Conservation (phyloP, 352 stramenopile species). For the Phytophthora sansomeana region DNA sequence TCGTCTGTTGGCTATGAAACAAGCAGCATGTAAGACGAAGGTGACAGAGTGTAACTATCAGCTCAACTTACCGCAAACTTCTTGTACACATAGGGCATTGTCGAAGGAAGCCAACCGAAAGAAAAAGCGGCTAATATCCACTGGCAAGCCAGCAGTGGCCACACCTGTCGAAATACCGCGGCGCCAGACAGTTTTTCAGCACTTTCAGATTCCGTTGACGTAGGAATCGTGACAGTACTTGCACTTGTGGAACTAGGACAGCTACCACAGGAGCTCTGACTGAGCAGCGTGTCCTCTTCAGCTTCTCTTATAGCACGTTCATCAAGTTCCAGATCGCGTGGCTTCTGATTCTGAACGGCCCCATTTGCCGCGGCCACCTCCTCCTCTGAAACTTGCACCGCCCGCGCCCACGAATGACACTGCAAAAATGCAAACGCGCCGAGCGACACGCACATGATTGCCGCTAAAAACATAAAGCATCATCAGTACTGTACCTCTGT, state of each 20-base stretch:
- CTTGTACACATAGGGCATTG: constrained; percentile 81
- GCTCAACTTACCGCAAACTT: constrained; percentile 64
- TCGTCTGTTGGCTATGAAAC: constrained; percentile 41
- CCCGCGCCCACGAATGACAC: constrained; percentile 46
- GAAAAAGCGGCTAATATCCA: constrained; percentile 65
- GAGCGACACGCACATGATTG: constrained; percentile 64
- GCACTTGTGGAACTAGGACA: constrained; percentile 15
- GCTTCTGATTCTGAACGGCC: constrained; percentile 11
- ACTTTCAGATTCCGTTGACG: constrained; percentile 3
- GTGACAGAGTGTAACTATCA: not conserved
- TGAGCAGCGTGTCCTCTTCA: constrained; percentile 44
- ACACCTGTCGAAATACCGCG: constrained; percentile 49
- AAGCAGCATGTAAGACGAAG: not conserved
- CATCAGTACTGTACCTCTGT: not conserved
- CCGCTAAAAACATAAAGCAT: constrained; percentile 27
- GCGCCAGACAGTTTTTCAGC: constrained; percentile 21
- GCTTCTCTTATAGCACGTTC: constrained; percentile 6
- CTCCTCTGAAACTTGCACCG: constrained; percentile 18
- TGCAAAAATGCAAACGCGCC: constrained; percentile 65
- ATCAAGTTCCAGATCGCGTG: constrained; percentile 9
- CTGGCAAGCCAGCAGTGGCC: constrained; percentile 62
- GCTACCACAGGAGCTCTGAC: constrained; percentile 16
- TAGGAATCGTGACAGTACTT: constrained; percentile 19
- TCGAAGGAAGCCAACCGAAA: constrained; percentile 70
- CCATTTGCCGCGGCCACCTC: not conserved